Conservation (phyloP, 768 basidiomycete species). For the Tricholoma saponaceum region DNA sequence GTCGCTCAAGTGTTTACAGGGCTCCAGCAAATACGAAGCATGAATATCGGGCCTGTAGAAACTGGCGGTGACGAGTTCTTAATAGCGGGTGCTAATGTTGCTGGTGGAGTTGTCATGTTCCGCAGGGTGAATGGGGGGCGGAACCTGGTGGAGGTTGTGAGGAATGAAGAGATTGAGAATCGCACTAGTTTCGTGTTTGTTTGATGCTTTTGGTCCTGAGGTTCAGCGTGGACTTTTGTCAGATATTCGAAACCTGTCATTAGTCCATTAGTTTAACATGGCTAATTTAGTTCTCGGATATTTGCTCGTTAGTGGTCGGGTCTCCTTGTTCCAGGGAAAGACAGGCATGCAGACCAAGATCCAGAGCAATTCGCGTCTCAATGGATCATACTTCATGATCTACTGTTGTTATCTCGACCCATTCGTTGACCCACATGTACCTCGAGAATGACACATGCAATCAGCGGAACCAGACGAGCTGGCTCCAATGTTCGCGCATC, state of each 20-base stretch:
- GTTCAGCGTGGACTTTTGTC: no score
- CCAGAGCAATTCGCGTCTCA: background rate
- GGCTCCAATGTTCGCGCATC: slow-evolving; percentile 69
- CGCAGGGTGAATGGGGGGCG: slow-evolving; percentile 50
- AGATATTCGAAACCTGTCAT: no score
- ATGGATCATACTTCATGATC: background rate
- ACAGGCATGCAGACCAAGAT: background rate
- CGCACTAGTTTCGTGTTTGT: slow-evolving; percentile 21
- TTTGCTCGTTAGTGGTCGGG: no score
- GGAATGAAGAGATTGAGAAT: slow-evolving; percentile 41
- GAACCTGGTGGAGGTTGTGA: slow-evolving; percentile 46
- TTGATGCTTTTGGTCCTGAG: slow-evolving; percentile 1
- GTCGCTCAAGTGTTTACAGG: slow-evolving; percentile 51
- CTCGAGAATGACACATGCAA: slow-evolving; percentile 75
- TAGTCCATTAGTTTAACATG: no score
- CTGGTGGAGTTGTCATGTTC: slow-evolving; percentile 57
- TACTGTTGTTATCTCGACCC: slow-evolving; percentile 51
- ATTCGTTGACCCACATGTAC: slow-evolving; percentile 93
- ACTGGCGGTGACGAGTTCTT: slow-evolving; percentile 44
- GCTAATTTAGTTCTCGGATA: no score
- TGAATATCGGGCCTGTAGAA: slow-evolving; percentile 41
- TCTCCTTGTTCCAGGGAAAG: no score
- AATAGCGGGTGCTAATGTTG: slow-evolving; percentile 46
- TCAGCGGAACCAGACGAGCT: slow-evolving; percentile 89
- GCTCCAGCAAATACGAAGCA: slow-evolving; percentile 51